Evolutionary conservation across 1,284 basidiomycete genomes (phyloP), one percentile per base, ranked within the genome.

Genomic region (Malassezia furfur): DNA sequence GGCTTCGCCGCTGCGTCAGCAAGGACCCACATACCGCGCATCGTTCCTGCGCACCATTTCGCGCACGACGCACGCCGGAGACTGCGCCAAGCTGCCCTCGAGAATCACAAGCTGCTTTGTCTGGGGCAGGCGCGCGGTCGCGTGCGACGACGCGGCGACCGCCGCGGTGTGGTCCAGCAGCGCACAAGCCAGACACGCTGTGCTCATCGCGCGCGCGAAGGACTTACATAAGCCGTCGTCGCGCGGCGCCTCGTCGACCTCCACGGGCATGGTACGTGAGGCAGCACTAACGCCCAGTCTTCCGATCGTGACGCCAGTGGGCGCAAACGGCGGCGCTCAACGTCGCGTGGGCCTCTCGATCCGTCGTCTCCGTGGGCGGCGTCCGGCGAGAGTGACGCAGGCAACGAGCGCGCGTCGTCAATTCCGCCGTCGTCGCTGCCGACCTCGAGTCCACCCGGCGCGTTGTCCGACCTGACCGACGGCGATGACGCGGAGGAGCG

Each of bases 401-500:
- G 32, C n/a, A 30, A 41, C 3, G 45, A 59, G 17, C 54, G 43
- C 22, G 36, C 36, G 5, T 55, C 48, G 17, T 48, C 53, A n/a
- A 36, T 52, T 17, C 66, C 70, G 11, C 65, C 71, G 4, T 72
- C 68, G 5, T 66, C 64, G 14, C 57, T 74, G 14, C 71, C 71
- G 7, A 66, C 71, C 1, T 70, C 68, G 11, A 66, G 63, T 54
- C 71, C 71, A 11, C 71, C 71, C 12, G 62, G 50, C 17, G 66
- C 62, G 8, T 61, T 73, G 38, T 67, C 67, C 30, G 70, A 73
- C 54, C 60, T 71, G 43, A 65, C 65, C n/a, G 70, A 68, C 30
- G 43, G 43, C 43, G 43, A 45, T 4, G 65, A 67, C 21, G 57
- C 59, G 11, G 52, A 56, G 30, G 49, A 59, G 57, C 55, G 17